Percentiles rank a stretch among this genome's conserved stretches.
Evolutionary conservation across 805 yeast species (phyloP).

Genomic region (Candida michaelii): DNA sequence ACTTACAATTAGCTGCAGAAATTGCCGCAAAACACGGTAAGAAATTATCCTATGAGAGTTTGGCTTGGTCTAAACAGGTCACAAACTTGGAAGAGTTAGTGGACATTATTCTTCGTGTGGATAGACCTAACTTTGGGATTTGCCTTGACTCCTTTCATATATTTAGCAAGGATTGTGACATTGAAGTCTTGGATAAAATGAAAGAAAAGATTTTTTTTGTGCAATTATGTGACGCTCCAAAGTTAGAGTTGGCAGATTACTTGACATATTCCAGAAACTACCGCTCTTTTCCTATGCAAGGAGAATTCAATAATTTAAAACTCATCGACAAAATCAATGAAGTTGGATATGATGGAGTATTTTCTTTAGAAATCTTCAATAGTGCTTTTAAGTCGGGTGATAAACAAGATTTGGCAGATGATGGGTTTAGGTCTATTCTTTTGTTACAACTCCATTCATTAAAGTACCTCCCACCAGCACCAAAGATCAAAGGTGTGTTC

Average conservation of each 20-base stretch:
- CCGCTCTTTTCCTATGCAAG: conserved; percentile 13
- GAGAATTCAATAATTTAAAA: conserved; percentile 11
- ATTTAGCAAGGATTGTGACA: conserved; percentile 2
- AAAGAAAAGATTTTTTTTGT: conserved; percentile 21
- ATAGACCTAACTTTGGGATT: conserved; percentile 23
- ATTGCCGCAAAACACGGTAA: conserved; percentile 15
- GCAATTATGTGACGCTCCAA: conserved; percentile 23
- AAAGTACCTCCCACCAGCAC: background rate
- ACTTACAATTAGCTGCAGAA: conserved; percentile 15
- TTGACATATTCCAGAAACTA: conserved; percentile 15
- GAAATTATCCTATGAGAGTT: conserved; percentile 23
- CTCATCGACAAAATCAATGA: conserved; percentile 5
- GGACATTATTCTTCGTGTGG: conserved; percentile 18
- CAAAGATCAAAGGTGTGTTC: background rate
- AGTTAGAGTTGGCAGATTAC: conserved; percentile 8
- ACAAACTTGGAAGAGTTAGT: conserved; percentile 16
- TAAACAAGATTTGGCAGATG: conserved; percentile 12
- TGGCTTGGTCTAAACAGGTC: conserved; percentile 23
- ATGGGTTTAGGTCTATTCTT: conserved; percentile 14
- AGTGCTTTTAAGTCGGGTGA: conserved; percentile 10
- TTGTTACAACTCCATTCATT: conserved; percentile 10
- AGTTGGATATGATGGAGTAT: conserved; percentile 13
- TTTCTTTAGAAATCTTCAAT: conserved; percentile 17
- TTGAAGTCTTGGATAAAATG: conserved; percentile 6
- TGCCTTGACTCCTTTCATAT: conserved; percentile 28